These are phyloP conservation scores for Starmera amethionina DNA, from an alignment of 805 yeast species.

Conservation along the genomic window DNA sequence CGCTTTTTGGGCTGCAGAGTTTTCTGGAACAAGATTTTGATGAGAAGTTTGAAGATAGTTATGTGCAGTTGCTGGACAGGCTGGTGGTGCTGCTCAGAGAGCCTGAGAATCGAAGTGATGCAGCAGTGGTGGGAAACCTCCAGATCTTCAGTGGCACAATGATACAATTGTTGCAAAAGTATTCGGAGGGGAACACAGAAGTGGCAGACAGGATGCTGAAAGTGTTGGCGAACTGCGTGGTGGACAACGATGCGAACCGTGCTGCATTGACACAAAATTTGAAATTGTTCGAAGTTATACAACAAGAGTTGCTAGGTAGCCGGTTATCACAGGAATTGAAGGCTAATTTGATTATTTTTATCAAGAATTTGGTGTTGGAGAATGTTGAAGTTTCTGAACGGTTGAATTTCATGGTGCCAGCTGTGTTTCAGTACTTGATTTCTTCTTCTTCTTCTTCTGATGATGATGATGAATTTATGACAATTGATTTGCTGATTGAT, in stretches of 20 bases:
- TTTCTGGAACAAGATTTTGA: conserved; percentile 11
- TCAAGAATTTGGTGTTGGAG: conserved; percentile 1
- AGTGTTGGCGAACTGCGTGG: conserved; percentile 17
- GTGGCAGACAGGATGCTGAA: conserved; percentile 11
- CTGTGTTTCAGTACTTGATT: no score
- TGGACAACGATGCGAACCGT: conserved; percentile 17
- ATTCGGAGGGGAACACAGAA: conserved; percentile 1
- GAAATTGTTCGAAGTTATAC: conserved; percentile 3
- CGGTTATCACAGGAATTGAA: neutral
- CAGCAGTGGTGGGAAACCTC: conserved; percentile 7
- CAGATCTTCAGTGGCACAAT: conserved; percentile 6
- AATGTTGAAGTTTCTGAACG: neutral
- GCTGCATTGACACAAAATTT: conserved; percentile 2
- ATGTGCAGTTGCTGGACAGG: conserved; percentile 12
- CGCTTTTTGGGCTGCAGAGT: conserved; percentile 15
- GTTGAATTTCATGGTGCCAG: neutral
- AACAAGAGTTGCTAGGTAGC: neutral
- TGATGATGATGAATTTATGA: conserved; percentile 7
- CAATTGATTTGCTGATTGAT: conserved; percentile 11
- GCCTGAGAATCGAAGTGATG: conserved; percentile 6
- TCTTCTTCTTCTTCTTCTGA: no score
- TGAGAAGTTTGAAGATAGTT: conserved; percentile 13
- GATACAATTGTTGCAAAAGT: conserved; percentile 2
- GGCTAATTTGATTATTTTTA: neutral
- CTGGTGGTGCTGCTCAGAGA: conserved; percentile 16